phyloP scores from a whole-genome alignment of 306 rosid genomes.

The Vicia villosa region DNA sequence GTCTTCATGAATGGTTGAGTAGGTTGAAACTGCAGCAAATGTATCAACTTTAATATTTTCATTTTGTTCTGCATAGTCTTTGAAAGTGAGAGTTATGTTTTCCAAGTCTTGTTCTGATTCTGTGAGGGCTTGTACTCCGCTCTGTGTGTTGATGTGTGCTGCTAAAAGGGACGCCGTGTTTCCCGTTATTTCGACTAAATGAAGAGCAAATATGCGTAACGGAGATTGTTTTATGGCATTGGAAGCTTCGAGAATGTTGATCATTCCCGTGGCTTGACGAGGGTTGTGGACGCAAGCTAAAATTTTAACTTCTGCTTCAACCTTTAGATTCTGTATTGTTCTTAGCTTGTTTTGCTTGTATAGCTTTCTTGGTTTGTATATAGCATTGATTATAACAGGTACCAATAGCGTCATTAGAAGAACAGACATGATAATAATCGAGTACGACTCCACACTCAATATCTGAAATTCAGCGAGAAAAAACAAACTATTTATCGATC shows the following conservation, averaged over 20 bases:
- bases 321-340: constrained; percentile 38
- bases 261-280: constrained; percentile 34
- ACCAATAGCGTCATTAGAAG: constrained; percentile 37
- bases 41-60: constrained; percentile 24
- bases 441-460: constrained; percentile 34
- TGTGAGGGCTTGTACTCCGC: constrained; percentile 19
- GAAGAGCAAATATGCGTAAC: constrained; percentile 38
- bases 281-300: constrained; percentile 46
- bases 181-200: constrained; percentile 43
- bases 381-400: constrained; percentile 32
- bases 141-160: constrained; percentile 16
- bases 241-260: constrained; percentile 38
- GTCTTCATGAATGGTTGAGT: constrained; percentile 48
- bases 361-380: constrained; percentile 45
- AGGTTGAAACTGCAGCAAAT: constrained; percentile 39
- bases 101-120: constrained; percentile 39
- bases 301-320: constrained; percentile 35
- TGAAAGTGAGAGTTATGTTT: constrained; percentile 30
- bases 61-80: constrained; percentile 1
- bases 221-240: constrained; percentile 28
- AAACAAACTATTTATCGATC: neutral
- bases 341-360: constrained; percentile 31
- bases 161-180: constrained; percentile 32
- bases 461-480: constrained; percentile 30
- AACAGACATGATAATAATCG: constrained; percentile 17